phyloP scores from a whole-genome alignment of 1,139 yeast species.

The Arxiozyma bovina region DNA sequence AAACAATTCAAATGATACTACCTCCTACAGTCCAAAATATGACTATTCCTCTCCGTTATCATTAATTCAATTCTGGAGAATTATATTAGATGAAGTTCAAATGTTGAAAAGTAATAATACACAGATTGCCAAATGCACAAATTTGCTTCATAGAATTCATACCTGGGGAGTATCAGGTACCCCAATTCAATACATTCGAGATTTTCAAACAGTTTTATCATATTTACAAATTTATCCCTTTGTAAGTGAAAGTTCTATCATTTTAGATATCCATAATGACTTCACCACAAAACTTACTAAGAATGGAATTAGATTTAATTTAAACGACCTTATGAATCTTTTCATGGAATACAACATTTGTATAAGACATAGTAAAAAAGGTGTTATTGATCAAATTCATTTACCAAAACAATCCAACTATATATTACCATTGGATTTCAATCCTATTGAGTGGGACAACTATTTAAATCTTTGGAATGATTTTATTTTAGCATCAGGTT shows the following conservation, averaged over 20 bases:
- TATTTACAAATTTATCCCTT: constrained; percentile 67
- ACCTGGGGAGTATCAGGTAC: constrained; percentile 98
- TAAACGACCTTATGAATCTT: constrained; percentile 21
- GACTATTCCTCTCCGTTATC: constrained; percentile 78
- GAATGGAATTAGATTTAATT: constrained; percentile 15
- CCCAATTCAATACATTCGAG: constrained; percentile 61
- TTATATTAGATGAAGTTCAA: constrained; percentile 87
- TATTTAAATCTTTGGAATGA: constrained; percentile 56
- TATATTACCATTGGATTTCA: constrained; percentile 62
- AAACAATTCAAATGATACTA: constrained; percentile 3
- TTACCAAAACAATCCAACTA: constrained; percentile 72
- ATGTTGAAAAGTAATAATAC: constrained; percentile 73
- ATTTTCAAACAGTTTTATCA: constrained; percentile 59
- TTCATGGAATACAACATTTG: constrained; percentile 34
- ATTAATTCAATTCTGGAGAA: constrained; percentile 81
- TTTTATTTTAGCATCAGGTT: constrained; percentile 45
- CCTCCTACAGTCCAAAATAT: constrained; percentile 19
- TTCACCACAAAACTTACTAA: constrained; percentile 9
- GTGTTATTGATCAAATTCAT: constrained; percentile 67
- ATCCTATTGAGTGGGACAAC: constrained; percentile 74
- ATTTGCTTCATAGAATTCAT: constrained; percentile 72
- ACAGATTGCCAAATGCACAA: constrained; percentile 71
- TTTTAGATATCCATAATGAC: constrained; percentile 6
- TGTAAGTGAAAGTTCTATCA: constrained; percentile 25
- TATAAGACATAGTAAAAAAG: constrained; percentile 73